Base-by-base conservation (phyloP, 371 early-diverging fungal species). In the Saksenaea oblongispora region DNA sequence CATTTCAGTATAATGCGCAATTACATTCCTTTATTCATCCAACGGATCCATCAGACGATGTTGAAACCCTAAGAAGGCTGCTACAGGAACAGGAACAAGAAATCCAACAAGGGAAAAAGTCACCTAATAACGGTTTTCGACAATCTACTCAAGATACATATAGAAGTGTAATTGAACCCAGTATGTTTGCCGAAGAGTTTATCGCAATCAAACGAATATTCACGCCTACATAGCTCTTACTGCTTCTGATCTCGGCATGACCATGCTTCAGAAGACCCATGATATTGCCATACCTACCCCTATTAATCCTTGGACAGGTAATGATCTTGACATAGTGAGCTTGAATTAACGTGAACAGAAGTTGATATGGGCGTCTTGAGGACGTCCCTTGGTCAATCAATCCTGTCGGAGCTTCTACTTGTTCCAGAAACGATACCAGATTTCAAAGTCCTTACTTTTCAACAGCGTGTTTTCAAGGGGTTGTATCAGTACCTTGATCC, bases 401-500 rank as follows among this genome's bases (percentile, higher is more conserved):
- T 62, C 9, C 8, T 44, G 34, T 24, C 72, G 18, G 70, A 72
- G 37, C 36, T 72, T 24, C 60, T 72, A 36, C 66, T 72, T 22
- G 44, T 60, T 0, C 70, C 72, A 28, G 75, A 75, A 41, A 37
- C 54, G 5, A 53, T 54, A 26, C 75, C 72, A 0, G 34, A 66
- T 31, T 75, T 75, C 39, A 75, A 72, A 55, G 34, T 47, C 0
- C 34, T 75, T 3, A 70, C 75, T 1, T 54, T 61, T 2, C 65
- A 69, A 51, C 66, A 75, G 57, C 56, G 75, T 31, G 37, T 65
- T 7, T 75, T 69, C 37, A 75, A 75, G 58, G 58, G 72, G 1
- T 24, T 75, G 11, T 72, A 67, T 59, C 70, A 72, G 55, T 75
- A 72, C 36, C 58, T 75, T 5, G 75, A 75, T 39, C 73, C 67